Conservation (phyloP, 2,329 filamentous ascomycete genomes). For the Aspergillus niger region DNA sequence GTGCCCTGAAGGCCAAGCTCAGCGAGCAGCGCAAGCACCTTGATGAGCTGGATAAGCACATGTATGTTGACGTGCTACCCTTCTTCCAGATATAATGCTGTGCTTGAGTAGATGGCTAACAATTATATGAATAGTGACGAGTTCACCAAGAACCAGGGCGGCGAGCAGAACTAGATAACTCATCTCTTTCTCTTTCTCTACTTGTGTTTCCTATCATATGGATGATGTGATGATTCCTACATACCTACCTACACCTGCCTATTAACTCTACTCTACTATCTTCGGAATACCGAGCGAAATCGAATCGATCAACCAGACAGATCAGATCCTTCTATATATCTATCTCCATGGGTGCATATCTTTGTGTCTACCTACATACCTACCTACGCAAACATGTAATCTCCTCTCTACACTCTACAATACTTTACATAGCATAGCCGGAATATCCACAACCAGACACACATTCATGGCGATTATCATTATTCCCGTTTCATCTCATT, state of each 20-base stretch:
- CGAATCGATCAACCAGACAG: not conserved
- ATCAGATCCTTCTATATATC: not conserved
- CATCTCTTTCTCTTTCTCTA: no score
- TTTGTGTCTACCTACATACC: not conserved
- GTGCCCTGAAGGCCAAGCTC: constrained; percentile 69
- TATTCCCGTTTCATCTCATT: not conserved
- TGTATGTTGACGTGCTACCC: constrained; percentile 59
- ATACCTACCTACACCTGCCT: not conserved
- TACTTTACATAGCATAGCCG: not conserved
- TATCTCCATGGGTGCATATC: not conserved
- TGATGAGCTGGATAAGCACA: constrained; percentile 80
- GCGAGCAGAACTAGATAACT: constrained; percentile 55
- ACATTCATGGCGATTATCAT: constrained; percentile 4
- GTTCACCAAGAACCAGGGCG: constrained; percentile 70
- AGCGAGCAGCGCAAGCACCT: constrained; percentile 78
- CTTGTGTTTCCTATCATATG: no score
- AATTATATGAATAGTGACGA: constrained; percentile 62
- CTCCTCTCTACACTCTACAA: not conserved
- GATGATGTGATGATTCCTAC: constrained; percentile 4
- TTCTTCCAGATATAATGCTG: not conserved
- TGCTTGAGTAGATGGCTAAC: constrained; percentile 13
- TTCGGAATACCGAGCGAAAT: not conserved
- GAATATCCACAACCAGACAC: not conserved
- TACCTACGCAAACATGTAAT: not conserved
- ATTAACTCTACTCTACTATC: not conserved